Evolutionary conservation across 2,329 filamentous ascomycete species (phyloP), one percentile per base, ranked within the genome.

Genomic region (Penicillium digitatum): DNA sequence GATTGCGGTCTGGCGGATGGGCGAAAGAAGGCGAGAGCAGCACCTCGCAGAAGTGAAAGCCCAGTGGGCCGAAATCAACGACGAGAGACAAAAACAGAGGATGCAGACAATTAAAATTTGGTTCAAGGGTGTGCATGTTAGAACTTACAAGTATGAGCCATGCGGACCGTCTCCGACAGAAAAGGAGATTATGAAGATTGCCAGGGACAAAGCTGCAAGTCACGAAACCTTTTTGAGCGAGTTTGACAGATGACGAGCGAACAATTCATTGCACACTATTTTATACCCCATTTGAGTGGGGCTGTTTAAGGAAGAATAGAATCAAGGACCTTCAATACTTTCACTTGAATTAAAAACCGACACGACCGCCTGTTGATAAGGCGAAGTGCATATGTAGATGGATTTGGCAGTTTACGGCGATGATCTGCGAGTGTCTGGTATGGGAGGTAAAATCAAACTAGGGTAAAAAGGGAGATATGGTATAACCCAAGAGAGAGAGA

Each of bases 41-140:
- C 56, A 45, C 3, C 38, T 61, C 16, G 27, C 18, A 1, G 48
- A 59, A 22, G 54, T 51, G 8, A 45, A 50, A 34, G 58, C 52
- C 10, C 44, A 44, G 9, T 65, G 63, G 63, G 57, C 52, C 5
- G 11, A 54, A 14, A 65, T 65, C 18, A 62, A 56, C 49, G 50
- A 53, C 8, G 63, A 65, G 29, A 34, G 63, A 32, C 32, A 52
- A 3, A 40, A 52, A 14, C 60, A 65, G 35, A 49, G 61, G 22
- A 27, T 40, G 11, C 26, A 59, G 1, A 37, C 55, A 34, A 14
- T 54, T 1, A 59, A 48, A 29, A 22, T 53, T 37, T 14, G 4
- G 1, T 49, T 35, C 22, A 16, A 40, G 16, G 51, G 51, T 5
- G 12, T 10, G 12, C 44, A 34, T 46, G 9, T 52, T 7, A 20